Evolutionary conservation across 164 flowering plant species (phyloP), one percentile per base, ranked within the genome.

Genomic region (Piper betle): DNA sequence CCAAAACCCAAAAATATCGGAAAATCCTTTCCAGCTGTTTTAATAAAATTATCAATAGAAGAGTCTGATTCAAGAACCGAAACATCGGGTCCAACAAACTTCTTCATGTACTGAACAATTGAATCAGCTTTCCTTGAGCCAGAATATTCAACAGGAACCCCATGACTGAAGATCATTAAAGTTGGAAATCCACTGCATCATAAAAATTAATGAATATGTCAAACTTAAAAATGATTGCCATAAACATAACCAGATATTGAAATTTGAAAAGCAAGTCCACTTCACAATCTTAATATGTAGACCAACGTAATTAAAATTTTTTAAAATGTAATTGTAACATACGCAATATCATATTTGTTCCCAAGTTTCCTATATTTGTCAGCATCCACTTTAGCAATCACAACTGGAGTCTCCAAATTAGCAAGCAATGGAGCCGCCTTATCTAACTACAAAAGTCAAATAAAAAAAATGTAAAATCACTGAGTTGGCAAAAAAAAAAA

Each of bases 1-100:
- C 97, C 99, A 82, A 94, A 94, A 67, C 95, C 97, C 50, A 91
- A 74, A 60, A 72, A 91, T 69, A 88, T 75, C 52, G 99, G 99
- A 71, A 88, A 91, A 60, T 66, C 17, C 52, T 79, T 79, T 37
- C 95, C 99, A 65, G 93, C 96, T 59, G 65, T 73, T 68, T 85
- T 81, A 66, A 86, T 73, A 72, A 88, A 94, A 43, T 72, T 80
- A 59, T 55, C 74, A 57, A 94, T 63, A 37, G 87, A 83, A 57
- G 84, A 61, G 64, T 91, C 97, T 42, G 90, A 88, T 66, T 74
- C 79, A 48, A 94, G 96, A 73, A 83, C 39, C 1, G 96, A 68
- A 19, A 94, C 91, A 83, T 88, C 85, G 37, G 91, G 84, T 67
- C 96, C 99, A 76, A 83, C 96, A 81, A 85, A 85, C 68, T 94